A percentile compares a stretch with the other conserved stretches of the same genome.
Conservation (phyloP, 2,329 filamentous ascomycete species). For the Epicoccum sorghinum region DNA sequence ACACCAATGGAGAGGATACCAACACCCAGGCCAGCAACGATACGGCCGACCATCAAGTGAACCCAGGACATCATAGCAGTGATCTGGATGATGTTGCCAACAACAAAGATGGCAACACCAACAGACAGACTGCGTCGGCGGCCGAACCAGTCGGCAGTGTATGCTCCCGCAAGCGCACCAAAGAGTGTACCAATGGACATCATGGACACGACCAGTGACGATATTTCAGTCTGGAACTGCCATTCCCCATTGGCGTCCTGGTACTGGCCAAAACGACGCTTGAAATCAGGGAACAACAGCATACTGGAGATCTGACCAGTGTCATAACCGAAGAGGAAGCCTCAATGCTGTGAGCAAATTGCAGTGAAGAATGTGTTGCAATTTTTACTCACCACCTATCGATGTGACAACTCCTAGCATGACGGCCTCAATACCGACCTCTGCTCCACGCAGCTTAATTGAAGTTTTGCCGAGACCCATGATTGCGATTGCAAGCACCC, state of each 20-base stretch:
- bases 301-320: constrained; percentile 51
- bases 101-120: constrained; percentile 51
- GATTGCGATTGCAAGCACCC: constrained; percentile 12
- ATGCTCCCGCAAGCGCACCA: constrained; percentile 50
- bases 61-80: constrained; percentile 49
- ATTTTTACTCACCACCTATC: constrained; percentile 56
- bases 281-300: constrained; percentile 58
- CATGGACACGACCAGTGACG: constrained; percentile 49
- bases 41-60: constrained; percentile 57
- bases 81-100: constrained; percentile 54
- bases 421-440: constrained; percentile 46
- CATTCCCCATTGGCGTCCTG: constrained; percentile 48
- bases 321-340: constrained; percentile 68
- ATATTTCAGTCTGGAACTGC: constrained; percentile 49
- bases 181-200: constrained; percentile 51
- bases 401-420: constrained; percentile 64
- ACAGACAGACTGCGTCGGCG: constrained; percentile 56
- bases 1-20: constrained; percentile 61
- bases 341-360: background rate
- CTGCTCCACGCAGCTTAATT: constrained; percentile 39
- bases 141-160: constrained; percentile 61
- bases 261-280: constrained; percentile 60
- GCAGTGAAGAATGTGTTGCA: background rate
- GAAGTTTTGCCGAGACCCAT: constrained; percentile 38
- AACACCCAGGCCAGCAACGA: constrained; percentile 52